Percentiles rank a stretch among this genome's conserved stretches.
Evolutionary conservation across 768 basidiomycete species (phyloP).

Genomic region (Russula sp.): DNA sequence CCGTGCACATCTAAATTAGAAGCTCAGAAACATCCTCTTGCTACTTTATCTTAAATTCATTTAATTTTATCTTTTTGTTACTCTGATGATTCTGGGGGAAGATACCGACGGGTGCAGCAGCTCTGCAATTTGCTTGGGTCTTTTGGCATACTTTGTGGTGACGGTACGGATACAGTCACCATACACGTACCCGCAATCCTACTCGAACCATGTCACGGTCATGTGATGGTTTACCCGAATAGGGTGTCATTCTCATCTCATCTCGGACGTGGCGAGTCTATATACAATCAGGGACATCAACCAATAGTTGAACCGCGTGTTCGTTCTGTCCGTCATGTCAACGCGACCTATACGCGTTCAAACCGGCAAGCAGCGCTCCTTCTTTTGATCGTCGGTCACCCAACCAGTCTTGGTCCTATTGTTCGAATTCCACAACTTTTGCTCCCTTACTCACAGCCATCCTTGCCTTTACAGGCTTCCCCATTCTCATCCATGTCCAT

Average conservation of each 20-base stretch:
- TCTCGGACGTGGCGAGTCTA: background rate
- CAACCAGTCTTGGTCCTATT: background rate
- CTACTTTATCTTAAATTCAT: no score
- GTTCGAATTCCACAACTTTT: background rate
- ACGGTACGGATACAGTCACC: no score
- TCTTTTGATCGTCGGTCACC: background rate
- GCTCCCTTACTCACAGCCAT: background rate
- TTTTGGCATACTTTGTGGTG: no score
- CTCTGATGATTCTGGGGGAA: no score
- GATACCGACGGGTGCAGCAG: no score
- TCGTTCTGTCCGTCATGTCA: conserved; percentile 1
- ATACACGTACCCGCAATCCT: no score
- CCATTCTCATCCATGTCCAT: background rate
- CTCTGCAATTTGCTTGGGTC: no score
- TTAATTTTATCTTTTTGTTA: no score
- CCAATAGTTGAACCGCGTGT: background rate
- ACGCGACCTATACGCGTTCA: background rate
- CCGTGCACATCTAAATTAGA: no score
- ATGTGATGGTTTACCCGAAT: conserved; percentile 7
- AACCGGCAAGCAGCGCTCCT: background rate
- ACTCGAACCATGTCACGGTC: conserved; percentile 3
- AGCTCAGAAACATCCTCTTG: no score
- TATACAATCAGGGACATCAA: background rate
- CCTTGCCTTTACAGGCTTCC: background rate
- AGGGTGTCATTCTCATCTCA: background rate